phyloP scores from a whole-genome alignment of 1,284 basidiomycete species.

The Xerocomus amazonicus region DNA sequence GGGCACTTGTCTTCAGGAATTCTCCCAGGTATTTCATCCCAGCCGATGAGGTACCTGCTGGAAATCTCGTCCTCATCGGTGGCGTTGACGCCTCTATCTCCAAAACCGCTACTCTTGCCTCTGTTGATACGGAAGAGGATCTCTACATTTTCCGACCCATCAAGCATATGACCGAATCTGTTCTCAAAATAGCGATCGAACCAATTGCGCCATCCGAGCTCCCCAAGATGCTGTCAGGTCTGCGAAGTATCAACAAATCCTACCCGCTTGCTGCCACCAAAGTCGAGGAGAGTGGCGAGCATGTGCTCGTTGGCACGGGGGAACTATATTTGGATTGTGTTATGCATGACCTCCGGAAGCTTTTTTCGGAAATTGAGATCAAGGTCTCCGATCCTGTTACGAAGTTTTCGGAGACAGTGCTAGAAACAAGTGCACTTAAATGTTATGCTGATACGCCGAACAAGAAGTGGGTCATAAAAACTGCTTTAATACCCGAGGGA shows the following conservation, averaged over 20 bases:
- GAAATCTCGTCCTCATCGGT: constrained; percentile 88
- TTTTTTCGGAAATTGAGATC: constrained; percentile 99
- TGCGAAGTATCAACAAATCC: constrained; percentile 96
- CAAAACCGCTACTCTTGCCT: constrained; percentile 90
- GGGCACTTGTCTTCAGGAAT: constrained; percentile 12
- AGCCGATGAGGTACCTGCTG: constrained; percentile 84
- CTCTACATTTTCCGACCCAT: constrained; percentile 94
- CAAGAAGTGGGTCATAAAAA: constrained; percentile 74
- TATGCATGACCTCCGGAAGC: constrained; percentile 89
- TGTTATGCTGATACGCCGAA: constrained; percentile 99
- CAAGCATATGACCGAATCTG: constrained; percentile 94
- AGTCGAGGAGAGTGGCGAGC: constrained; percentile 98
- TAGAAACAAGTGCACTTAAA: constrained; percentile 97
- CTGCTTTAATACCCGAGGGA: constrained; percentile 1
- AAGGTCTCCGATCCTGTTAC: constrained; percentile 99
- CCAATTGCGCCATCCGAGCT: constrained; percentile 96
- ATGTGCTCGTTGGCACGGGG: constrained; percentile 95
- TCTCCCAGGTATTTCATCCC: constrained; percentile 82
- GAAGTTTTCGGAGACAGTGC: constrained; percentile 97
- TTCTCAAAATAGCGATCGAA: constrained; percentile 99
- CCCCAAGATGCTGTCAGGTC: constrained; percentile 96
- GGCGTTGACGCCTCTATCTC: constrained; percentile 94
- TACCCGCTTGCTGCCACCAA: constrained; percentile 94
- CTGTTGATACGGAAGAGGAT: constrained; percentile 72
- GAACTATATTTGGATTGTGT: constrained; percentile 97